Evolutionary conservation across 176 grass and related monocot species (phyloP).

Genomic region (Rhynchospora breviuscula): DNA sequence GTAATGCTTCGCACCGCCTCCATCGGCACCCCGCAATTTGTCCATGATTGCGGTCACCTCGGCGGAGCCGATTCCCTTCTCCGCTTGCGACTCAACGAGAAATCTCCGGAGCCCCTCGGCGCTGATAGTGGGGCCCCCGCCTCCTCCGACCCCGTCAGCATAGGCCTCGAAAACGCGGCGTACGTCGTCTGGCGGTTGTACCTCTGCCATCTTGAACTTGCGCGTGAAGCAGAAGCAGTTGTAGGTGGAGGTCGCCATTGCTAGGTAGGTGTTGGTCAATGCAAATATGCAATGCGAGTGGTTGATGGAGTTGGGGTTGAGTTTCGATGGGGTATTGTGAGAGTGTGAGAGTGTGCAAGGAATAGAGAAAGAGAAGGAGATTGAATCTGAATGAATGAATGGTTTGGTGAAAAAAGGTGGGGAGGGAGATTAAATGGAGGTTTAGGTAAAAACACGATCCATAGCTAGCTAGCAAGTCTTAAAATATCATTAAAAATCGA

Average conservation of each 20-base stretch:
- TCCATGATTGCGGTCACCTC: conserved; percentile 5
- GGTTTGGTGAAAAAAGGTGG: background rate
- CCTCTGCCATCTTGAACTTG: conserved; percentile 61
- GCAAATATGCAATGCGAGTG: too few species aligned
- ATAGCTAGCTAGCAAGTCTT: background rate
- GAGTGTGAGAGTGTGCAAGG: background rate
- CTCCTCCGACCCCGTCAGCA: conserved; percentile 19
- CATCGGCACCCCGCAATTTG: background rate
- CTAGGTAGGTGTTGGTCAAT: too few species aligned
- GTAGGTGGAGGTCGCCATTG: conserved; percentile 47
- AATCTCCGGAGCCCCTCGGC: conserved; percentile 8
- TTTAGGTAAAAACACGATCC: background rate
- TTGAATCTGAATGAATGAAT: background rate
- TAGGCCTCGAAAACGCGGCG: conserved; percentile 41
- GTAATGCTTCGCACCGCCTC: conserved; percentile 27
- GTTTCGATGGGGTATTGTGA: background rate
- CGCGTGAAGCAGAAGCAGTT: conserved; percentile 80
- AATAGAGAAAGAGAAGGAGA: background rate
- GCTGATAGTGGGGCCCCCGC: conserved; percentile 33
- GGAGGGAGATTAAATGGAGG: background rate
- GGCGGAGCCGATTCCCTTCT: conserved; percentile 9
- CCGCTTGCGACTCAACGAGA: conserved; percentile 11
- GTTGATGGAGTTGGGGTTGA: background rate
- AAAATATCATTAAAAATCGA: background rate
- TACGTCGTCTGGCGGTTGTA: conserved; percentile 59